Evolutionary conservation across 345 rosid genomes (phyloP).

Genomic region (Eucalyptus rudis): DNA sequence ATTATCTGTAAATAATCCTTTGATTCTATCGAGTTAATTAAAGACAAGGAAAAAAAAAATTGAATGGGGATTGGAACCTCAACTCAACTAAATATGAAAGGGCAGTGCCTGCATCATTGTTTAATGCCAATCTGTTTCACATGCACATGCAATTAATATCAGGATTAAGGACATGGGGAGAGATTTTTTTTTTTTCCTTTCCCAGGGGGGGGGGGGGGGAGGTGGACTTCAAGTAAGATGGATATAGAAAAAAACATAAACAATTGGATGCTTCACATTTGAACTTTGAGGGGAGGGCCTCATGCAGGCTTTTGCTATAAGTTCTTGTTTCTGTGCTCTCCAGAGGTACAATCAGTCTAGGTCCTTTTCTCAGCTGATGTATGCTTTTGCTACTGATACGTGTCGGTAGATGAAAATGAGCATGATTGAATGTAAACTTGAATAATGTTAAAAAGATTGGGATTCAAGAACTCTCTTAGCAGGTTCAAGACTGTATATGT

Average conservation of each 20-base stretch:
- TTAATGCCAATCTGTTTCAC: neutral
- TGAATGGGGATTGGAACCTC: neutral
- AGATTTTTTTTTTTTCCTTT: accelerated
- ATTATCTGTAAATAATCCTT: neutral
- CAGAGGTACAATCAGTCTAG: neutral
- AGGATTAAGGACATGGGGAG: neutral
- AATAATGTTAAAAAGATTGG: neutral
- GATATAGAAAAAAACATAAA: neutral
- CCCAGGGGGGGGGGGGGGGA: accelerated
- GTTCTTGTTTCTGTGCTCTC: neutral
- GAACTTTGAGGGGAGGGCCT: neutral
- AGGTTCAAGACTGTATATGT: neutral
- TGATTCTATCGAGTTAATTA: neutral
- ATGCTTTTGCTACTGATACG: neutral
- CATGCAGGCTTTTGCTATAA: neutral
- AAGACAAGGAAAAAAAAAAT: neutral
- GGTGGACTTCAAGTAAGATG: neutral
- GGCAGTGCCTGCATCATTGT: neutral
- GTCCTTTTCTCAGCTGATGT: neutral
- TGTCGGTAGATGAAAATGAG: neutral
- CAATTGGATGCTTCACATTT: neutral
- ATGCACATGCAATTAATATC: neutral
- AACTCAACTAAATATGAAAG: neutral
- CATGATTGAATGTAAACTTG: neutral
- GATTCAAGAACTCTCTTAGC: neutral